phyloP scores from a whole-genome alignment of 2,329 filamentous ascomycete species.

The Talaromyces sp. region DNA sequence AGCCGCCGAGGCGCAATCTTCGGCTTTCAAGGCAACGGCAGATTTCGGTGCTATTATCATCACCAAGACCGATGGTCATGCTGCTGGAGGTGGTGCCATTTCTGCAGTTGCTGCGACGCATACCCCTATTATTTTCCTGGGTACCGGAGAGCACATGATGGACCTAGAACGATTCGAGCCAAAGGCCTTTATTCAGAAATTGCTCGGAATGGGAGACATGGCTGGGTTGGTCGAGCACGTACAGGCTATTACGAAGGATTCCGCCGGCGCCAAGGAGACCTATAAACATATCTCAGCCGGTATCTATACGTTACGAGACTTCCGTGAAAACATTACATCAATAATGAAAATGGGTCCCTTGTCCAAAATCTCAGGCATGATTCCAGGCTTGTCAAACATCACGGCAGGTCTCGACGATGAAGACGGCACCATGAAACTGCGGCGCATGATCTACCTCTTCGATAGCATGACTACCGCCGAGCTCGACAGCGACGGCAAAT shows the following conservation, averaged over 20 bases:
- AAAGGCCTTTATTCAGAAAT: constrained; percentile 85
- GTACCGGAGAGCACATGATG: constrained; percentile 94
- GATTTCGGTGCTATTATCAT: constrained; percentile 99
- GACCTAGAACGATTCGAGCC: constrained; percentile 91
- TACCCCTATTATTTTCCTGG: constrained; percentile 96
- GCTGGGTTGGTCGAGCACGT: constrained; percentile 93
- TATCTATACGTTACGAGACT: constrained; percentile 89
- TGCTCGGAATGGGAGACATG: constrained; percentile 97
- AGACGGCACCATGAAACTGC: constrained; percentile 86
- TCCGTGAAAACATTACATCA: constrained; percentile 90
- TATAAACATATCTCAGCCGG: constrained; percentile 98
- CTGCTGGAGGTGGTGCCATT: constrained; percentile 92
- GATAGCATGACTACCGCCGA: constrained; percentile 97
- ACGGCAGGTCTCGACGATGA: constrained; percentile 97
- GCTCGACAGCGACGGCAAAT: constrained; percentile 89
- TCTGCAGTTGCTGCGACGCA: constrained; percentile 94
- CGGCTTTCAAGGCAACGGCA: constrained; percentile 94
- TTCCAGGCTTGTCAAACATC: constrained; percentile 86
- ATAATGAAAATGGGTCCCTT: constrained; percentile 99
- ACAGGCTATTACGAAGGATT: constrained; percentile 88
- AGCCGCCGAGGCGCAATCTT: constrained; percentile 86
- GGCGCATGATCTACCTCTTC: constrained; percentile 98
- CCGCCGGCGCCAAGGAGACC: constrained; percentile 73
- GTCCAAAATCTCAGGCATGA: constrained; percentile 98
- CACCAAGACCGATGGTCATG: constrained; percentile 96